Evolutionary conservation across 1,284 basidiomycete species (phyloP), one percentile per base, ranked within the genome.

Genomic region (Abortiporus biennis): DNA sequence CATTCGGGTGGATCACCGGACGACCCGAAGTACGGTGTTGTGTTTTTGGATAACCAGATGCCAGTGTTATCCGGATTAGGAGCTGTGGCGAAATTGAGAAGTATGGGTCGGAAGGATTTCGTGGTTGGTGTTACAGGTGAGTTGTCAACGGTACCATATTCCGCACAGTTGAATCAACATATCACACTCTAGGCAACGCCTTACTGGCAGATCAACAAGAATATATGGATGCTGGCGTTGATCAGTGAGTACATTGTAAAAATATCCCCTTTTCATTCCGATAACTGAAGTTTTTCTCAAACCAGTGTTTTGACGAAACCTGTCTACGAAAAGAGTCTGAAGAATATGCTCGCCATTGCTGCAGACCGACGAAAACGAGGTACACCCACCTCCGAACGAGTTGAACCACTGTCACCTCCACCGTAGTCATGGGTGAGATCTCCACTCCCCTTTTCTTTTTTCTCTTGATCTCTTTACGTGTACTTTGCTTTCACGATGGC

Each of bases 41-140:
- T 89, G 21, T 92, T 92, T 62, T 63, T 93, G 56, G 90, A 93
- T 56, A 93, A 93, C 57, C 86, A 89, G 62, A 89, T 88, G 86
- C 90, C 87, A 3, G 70, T 88, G 33, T 72, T 89, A 70, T 84
- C 83, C 40, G 91, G 91, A 15, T 63, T 92, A 31, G 80, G 84
- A 49, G 74, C 80, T 22, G 80, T 88, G 2, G 59, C 72, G 39
- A 80, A 76, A 54, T 64, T 93, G 32, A 67, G 90, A 40, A 68
- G 73, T 46, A 61, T 85, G 54, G 80, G 82, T 12, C 71, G 84
- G 53, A 68, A 62, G 9, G 79, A 90, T 53, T 87, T 87, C 54
- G 79, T 92, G 17, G 85, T 89, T 6, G 87, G 87, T 16, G 80
- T 86, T 20, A 86, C 84, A 46, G 80, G 79, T 63, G 64, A 71